Evolutionary conservation across 164 flowering plant genomes (phyloP).

Genomic region (Tinospora cordifolia): DNA sequence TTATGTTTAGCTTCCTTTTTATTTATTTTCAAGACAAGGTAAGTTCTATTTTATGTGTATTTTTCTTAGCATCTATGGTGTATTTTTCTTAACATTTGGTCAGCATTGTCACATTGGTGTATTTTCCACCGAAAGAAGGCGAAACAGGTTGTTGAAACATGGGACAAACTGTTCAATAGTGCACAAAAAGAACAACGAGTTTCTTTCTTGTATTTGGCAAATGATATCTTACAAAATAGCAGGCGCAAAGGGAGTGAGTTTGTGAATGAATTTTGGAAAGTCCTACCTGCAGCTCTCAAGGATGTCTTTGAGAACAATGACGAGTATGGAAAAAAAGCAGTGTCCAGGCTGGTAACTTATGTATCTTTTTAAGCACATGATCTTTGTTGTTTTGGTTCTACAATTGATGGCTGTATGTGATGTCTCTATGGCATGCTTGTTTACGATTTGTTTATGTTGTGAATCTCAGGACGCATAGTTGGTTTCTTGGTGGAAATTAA

Average conservation of each 20-base stretch:
- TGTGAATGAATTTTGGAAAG: slow-evolving; percentile 18
- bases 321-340: slow-evolving; percentile 12
- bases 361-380: too few species aligned
- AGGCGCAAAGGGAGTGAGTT: slow-evolving; percentile 16
- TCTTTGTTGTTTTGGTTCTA: too few species aligned
- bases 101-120: slow-evolving; percentile 19
- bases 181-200: slow-evolving; percentile 11
- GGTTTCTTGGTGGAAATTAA: too few species aligned
- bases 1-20: too few species aligned
- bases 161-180: slow-evolving; percentile 12
- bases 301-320: slow-evolving; percentile 12
- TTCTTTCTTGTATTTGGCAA: slow-evolving; percentile 16
- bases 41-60: too few species aligned
- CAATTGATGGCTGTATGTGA: too few species aligned
- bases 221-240: slow-evolving; percentile 18
- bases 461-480: too few species aligned
- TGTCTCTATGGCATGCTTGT: too few species aligned
- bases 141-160: slow-evolving; percentile 15
- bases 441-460: too few species aligned
- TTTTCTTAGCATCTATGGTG: too few species aligned
- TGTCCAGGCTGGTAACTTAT: too few species aligned
- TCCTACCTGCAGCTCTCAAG: slow-evolving; percentile 14
- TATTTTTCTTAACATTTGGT: slow-evolving; percentile 7
- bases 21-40: too few species aligned
- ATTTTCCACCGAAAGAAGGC: slow-evolving; percentile 14